Evolutionary conservation across 345 rosid genomes (phyloP).

Genomic region (Eucalyptus cladocalyx): DNA sequence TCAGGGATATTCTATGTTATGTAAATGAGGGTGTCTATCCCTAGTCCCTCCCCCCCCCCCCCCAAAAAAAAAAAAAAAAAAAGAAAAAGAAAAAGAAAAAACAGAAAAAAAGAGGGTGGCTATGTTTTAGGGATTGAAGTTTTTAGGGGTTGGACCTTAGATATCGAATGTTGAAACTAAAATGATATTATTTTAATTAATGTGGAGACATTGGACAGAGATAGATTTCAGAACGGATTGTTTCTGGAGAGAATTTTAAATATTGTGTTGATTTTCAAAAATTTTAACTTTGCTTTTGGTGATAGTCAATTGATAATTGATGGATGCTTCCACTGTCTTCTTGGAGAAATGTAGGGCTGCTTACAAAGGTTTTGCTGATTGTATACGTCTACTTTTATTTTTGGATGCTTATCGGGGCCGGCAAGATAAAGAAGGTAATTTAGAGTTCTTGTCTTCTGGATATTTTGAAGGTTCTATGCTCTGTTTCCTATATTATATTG

Average conservation of each 20-base stretch:
- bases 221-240: neutral
- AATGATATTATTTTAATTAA: neutral
- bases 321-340: neutral
- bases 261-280: neutral
- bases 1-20: neutral
- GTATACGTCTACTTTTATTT: constrained; percentile 84
- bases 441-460: neutral
- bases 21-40: neutral
- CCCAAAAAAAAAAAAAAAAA: neutral
- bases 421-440: constrained; percentile 92
- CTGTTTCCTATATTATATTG: neutral
- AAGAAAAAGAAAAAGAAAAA: no score
- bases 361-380: constrained; percentile 96
- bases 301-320: neutral
- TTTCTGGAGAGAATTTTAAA: neutral
- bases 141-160: neutral
- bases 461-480: neutral
- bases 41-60: neutral
- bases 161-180: neutral
- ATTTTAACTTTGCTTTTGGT: neutral
- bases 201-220: neutral
- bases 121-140: neutral
- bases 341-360: constrained; percentile 86
- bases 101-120: neutral
- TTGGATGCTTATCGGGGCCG: constrained; percentile 89